A percentile compares a stretch with the other conserved stretches of the same genome.
Evolutionary conservation across 148 eudicot genomes (phyloP).

Genomic region (Agrostemma githago): DNA sequence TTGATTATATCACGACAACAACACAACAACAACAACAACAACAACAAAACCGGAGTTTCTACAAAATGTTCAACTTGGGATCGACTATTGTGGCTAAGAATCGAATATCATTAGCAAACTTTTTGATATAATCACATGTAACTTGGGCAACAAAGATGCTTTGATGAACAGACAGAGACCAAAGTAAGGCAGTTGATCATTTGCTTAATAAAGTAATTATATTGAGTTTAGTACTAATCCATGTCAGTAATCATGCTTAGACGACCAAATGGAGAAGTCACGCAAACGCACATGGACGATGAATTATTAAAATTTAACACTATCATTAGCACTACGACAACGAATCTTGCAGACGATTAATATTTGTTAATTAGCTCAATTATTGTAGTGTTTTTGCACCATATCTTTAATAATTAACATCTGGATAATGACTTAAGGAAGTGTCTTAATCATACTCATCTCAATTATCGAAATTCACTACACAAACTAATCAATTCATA

Average conservation of each 20-base stretch:
- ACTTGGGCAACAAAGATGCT: background rate
- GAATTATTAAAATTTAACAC: background rate
- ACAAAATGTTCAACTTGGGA: background rate
- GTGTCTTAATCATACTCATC: background rate
- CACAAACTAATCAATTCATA: background rate
- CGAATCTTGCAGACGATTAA: slow-evolving; percentile 16
- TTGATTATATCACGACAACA: too few species aligned
- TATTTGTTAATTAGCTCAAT: background rate
- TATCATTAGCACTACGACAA: slow-evolving; percentile 1
- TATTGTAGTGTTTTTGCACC: background rate
- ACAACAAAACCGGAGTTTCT: background rate
- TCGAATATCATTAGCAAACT: background rate
- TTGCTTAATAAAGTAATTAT: background rate
- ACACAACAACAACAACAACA: background rate
- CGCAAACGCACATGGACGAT: slow-evolving; percentile 13
- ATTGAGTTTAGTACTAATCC: background rate
- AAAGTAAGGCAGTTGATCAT: background rate
- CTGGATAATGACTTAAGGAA: slow-evolving; percentile 17
- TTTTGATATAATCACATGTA: background rate
- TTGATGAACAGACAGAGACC: background rate
- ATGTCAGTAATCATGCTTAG: background rate
- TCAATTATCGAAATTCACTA: background rate
- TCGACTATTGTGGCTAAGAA: background rate
- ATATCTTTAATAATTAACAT: slow-evolving; percentile 1
- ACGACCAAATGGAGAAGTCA: background rate